These are phyloP conservation scores for Ogataea thermomethanolica DNA, from an alignment of 805 yeast genomes.

Conservation along the genomic window DNA sequence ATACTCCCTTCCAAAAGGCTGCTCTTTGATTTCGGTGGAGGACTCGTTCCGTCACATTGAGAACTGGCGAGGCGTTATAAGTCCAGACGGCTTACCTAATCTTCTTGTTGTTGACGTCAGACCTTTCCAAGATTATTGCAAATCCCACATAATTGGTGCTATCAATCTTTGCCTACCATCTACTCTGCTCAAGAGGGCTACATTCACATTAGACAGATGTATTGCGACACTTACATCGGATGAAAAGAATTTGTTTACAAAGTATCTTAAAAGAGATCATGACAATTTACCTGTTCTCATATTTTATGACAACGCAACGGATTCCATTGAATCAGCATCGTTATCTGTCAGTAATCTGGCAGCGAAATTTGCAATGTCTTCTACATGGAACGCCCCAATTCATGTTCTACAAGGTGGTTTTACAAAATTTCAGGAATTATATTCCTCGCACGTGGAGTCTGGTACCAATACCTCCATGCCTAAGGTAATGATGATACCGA, in stretches of 20 bases:
- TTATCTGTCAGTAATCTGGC: slow-evolving; percentile 43
- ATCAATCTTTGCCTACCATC: slow-evolving; percentile 84
- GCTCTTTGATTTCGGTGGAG: slow-evolving; percentile 17
- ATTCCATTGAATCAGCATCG: slow-evolving; percentile 32
- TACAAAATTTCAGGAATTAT: slow-evolving; percentile 31
- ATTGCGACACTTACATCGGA: slow-evolving; percentile 54
- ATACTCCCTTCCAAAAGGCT: slow-evolving; percentile 21
- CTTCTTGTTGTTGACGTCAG: slow-evolving; percentile 70
- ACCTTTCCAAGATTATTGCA: slow-evolving; percentile 71
- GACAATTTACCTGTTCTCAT: slow-evolving; percentile 41
- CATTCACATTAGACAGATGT: slow-evolving; percentile 62
- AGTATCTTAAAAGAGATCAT: slow-evolving; percentile 30
- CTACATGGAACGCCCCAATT: slow-evolving; percentile 39
- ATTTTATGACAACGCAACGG: slow-evolving; percentile 48
- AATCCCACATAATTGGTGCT: slow-evolving; percentile 54
- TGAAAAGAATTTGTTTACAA: slow-evolving; percentile 44
- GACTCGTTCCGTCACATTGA: slow-evolving; percentile 20
- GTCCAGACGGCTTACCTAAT: slow-evolving; percentile 27
- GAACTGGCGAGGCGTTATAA: slow-evolving; percentile 17
- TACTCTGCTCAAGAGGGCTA: slow-evolving; percentile 74
- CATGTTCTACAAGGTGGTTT: slow-evolving; percentile 43
- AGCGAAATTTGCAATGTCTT: slow-evolving; percentile 42
- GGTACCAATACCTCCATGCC: slow-evolving; percentile 21
- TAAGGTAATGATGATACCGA: slow-evolving; percentile 19
- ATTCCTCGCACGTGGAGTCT: slow-evolving; percentile 28